Evolutionary conservation across 441 rosid genomes (phyloP).

Genomic region (Croton setiger): DNA sequence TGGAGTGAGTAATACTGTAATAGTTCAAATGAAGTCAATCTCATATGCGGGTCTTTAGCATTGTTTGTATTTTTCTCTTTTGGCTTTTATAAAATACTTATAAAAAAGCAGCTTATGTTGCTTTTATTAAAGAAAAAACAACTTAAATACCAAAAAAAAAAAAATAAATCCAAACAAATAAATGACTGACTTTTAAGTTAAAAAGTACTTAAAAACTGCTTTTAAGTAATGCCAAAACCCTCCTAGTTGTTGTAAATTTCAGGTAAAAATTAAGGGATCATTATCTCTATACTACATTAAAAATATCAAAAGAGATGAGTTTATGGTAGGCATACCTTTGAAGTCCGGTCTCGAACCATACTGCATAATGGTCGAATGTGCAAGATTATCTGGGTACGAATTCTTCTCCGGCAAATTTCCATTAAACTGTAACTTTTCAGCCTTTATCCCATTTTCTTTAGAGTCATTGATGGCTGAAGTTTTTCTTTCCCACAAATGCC

Average conservation of each 20-base stretch:
- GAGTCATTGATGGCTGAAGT: constrained; percentile 23
- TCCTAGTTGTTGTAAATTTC: neutral
- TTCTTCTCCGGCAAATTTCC: constrained; percentile 20
- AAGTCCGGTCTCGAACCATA: constrained; percentile 83
- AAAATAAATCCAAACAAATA: too few species aligned
- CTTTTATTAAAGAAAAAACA: too few species aligned
- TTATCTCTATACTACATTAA: neutral
- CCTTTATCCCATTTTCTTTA: constrained; percentile 16
- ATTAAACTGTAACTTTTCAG: constrained; percentile 10
- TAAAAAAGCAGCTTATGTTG: too few species aligned
- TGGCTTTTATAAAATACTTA: too few species aligned
- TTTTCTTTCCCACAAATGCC: constrained; percentile 63
- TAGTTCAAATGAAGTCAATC: too few species aligned
- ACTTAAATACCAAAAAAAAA: too few species aligned
- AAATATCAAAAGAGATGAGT: neutral
- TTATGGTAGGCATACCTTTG: constrained; percentile 42
- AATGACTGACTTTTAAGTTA: too few species aligned
- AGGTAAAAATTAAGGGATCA: neutral
- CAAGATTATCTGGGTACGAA: constrained; percentile 16
- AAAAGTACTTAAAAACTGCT: too few species aligned
- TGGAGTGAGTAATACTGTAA: too few species aligned
- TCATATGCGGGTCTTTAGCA: too few species aligned
- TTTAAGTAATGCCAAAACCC: too few species aligned
- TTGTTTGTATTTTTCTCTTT: too few species aligned
- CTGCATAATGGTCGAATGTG: constrained; percentile 31